phyloP scores from a whole-genome alignment of 129 eudicot species.

The Chrysanthemum lavandulifolium region DNA sequence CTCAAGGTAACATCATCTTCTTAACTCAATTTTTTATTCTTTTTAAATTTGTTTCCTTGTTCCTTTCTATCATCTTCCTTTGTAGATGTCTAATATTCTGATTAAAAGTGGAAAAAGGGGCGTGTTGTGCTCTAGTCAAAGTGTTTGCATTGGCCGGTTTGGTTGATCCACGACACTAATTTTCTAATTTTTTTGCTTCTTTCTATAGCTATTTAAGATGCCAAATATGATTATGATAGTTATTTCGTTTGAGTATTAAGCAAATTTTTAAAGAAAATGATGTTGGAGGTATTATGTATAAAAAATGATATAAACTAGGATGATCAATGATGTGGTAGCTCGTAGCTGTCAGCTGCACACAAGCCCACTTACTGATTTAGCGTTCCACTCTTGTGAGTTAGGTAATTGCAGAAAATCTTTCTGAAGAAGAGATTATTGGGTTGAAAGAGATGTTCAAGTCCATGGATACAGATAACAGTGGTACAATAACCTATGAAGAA shows the following conservation, averaged over 20 bases:
- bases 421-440: constrained; percentile 95
- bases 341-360: too few species aligned
- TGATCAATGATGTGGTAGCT: too few species aligned
- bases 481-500: constrained; percentile 91
- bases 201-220: background rate
- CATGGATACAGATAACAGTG: constrained; percentile 92
- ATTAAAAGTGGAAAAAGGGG: background rate
- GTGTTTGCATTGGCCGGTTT: background rate
- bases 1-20: constrained; percentile 54
- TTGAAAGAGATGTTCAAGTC: constrained; percentile 95
- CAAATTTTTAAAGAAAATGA: background rate
- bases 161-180: constrained; percentile 6
- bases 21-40: background rate
- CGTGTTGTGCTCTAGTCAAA: background rate
- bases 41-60: background rate
- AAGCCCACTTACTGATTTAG: constrained; percentile 12
- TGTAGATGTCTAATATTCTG: background rate
- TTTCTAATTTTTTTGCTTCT: background rate
- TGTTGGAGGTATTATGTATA: background rate
- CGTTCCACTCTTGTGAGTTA: constrained; percentile 26
- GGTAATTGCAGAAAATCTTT: constrained; percentile 95
- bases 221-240: background rate
- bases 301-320: background rate
- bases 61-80: constrained; percentile 16
- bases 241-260: background rate